Conservation (phyloP, 78 protist species). For the Emiliania huxleyi region DNA sequence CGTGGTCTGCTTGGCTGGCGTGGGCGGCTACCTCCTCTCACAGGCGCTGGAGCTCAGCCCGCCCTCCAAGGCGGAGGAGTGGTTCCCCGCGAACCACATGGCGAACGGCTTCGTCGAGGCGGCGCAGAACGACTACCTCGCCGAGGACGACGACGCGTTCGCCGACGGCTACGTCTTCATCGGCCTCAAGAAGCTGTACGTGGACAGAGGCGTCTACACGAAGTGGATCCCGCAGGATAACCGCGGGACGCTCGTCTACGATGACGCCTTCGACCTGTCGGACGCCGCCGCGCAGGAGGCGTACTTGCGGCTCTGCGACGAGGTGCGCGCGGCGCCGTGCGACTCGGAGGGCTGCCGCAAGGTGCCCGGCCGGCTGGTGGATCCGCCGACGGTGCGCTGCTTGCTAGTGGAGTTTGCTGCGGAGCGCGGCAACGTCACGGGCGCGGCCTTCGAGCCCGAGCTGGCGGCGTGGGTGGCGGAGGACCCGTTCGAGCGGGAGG, state of each 20-base stretch:
- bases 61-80: slow-evolving; percentile 13
- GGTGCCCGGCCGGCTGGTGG: neutral
- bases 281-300: neutral
- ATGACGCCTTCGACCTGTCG: neutral
- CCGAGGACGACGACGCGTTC: neutral
- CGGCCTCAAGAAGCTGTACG: neutral
- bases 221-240: neutral
- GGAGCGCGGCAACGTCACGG: neutral
- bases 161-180: neutral
- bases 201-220: neutral
- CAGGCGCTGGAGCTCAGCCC: neutral
- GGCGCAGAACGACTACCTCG: neutral
- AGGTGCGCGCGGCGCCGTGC: neutral
- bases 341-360: neutral
- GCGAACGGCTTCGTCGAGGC: neutral
- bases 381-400: neutral
- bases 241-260: neutral
- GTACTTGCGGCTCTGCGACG: neutral
- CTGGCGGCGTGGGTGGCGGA: neutral
- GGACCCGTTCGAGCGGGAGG: neutral
- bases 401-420: neutral
- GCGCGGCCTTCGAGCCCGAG: neutral
- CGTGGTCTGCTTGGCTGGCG: neutral
- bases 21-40: neutral
- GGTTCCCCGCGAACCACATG: neutral